Evolutionary conservation across 2,329 filamentous ascomycete species (phyloP).

Genomic region (Xylariaceae sp.): DNA sequence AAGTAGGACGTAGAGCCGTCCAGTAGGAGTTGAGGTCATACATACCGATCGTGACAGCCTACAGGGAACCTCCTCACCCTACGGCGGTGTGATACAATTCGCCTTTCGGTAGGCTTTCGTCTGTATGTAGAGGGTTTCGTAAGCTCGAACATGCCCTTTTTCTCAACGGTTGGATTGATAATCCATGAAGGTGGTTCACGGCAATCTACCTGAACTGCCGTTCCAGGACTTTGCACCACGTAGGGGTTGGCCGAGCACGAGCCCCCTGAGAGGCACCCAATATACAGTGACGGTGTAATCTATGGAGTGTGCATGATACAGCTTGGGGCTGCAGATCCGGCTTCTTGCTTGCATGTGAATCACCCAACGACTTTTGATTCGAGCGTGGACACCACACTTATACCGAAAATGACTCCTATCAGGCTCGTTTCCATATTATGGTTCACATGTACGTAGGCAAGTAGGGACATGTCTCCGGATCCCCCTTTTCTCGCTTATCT

Average conservation of each 20-base stretch:
- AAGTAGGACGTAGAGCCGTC: neutral
- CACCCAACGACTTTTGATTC: neutral
- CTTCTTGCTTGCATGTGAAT: conserved; percentile 2
- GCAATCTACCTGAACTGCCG: neutral
- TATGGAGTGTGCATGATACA: conserved; percentile 11
- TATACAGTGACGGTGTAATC: conserved; percentile 1
- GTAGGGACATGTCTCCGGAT: no score
- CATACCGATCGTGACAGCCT: neutral
- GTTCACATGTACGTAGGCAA: neutral
- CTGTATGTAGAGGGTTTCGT: no score
- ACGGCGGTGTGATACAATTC: conserved; percentile 7
- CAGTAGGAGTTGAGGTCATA: conserved; percentile 5
- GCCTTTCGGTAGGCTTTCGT: neutral
- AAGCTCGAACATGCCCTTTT: neutral
- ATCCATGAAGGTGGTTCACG: no score
- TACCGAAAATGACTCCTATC: no score
- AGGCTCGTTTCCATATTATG: no score
- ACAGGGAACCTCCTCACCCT: conserved; percentile 5
- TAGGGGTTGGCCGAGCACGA: neutral
- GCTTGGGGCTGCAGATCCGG: conserved; percentile 5
- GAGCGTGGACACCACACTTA: neutral
- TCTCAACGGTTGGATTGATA: neutral
- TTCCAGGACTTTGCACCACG: neutral
- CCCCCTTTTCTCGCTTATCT: neutral
- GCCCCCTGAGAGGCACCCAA: neutral